These are phyloP conservation scores for Nemania abortiva DNA, from an alignment of 2,329 filamentous ascomycete genomes.

Conservation along the genomic window DNA sequence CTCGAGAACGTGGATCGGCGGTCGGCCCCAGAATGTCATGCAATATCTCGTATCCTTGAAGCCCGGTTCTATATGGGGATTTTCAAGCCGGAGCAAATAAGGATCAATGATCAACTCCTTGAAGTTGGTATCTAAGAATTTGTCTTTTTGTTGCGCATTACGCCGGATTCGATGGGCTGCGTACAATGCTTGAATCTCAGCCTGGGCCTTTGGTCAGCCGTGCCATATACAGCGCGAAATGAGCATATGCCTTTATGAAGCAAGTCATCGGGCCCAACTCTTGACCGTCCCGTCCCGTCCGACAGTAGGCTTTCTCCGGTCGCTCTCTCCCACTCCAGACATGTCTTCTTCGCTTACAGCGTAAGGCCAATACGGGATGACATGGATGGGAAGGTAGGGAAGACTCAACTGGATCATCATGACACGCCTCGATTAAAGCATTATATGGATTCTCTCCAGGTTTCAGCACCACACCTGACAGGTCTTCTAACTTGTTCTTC, in stretches of 20 bases:
- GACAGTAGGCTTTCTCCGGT: not conserved
- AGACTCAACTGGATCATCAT: conserved; percentile 72
- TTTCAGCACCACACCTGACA: conserved; percentile 63
- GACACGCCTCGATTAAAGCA: conserved; percentile 75
- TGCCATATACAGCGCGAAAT: conserved; percentile 1
- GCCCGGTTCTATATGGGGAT: conserved; percentile 71
- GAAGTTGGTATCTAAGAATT: conserved; percentile 77
- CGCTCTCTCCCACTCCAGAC: not conserved
- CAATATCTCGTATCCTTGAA: conserved; percentile 84
- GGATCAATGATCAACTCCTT: conserved; percentile 80
- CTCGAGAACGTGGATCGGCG: conserved; percentile 76
- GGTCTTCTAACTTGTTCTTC: conserved; percentile 65
- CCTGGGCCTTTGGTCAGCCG: conserved; percentile 56
- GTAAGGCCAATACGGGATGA: not conserved
- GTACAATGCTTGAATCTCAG: conserved; percentile 78
- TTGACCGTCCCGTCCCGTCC: not conserved
- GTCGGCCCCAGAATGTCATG: conserved; percentile 88
- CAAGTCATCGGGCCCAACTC: not conserved
- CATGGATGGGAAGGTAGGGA: conserved; percentile 17
- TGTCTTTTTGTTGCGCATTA: conserved; percentile 80
- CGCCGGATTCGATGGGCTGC: conserved; percentile 78
- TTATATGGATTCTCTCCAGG: conserved; percentile 80
- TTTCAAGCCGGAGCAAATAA: conserved; percentile 76
- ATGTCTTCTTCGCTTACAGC: not conserved
- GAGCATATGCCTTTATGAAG: not conserved